Evolutionary conservation across 768 basidiomycete species (phyloP).

Genomic region (Calocybe indica): DNA sequence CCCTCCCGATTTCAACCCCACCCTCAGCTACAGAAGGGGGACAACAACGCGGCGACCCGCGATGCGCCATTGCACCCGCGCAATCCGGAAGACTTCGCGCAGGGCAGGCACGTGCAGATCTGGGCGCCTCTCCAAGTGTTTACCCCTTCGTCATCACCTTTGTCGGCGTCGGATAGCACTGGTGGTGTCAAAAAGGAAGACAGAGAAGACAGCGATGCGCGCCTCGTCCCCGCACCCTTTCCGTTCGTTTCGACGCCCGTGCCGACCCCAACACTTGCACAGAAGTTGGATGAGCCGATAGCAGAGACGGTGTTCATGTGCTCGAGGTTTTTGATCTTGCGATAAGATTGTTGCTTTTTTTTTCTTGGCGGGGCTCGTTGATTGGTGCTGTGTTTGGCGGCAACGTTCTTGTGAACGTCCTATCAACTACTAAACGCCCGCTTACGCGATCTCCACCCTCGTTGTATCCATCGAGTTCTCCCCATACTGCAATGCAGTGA

Average conservation of each 20-base stretch:
- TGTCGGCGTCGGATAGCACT: conserved; percentile 1
- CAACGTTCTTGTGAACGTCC: no score
- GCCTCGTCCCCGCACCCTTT: conserved; percentile 4
- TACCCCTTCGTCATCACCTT: conserved; percentile 12
- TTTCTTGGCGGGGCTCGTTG: no score
- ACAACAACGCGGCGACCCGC: no score
- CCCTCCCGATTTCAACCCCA: no score
- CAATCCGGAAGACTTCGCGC: conserved; percentile 29
- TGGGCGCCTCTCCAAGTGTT: conserved; percentile 50
- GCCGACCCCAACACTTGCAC: conserved; percentile 15
- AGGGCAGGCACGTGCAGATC: conserved; percentile 33
- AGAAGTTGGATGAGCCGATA: conserved; percentile 12
- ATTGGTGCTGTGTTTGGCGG: no score
- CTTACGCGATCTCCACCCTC: no score
- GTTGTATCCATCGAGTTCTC: no score
- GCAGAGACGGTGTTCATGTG: conserved; percentile 21
- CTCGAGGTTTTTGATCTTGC: conserved; percentile 22
- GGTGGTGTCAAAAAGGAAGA: background rate
- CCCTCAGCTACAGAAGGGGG: no score
- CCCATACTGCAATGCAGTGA: no score
- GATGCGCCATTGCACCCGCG: conserved; percentile 14
- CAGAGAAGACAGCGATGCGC: background rate
- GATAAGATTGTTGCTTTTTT: conserved; percentile 1
- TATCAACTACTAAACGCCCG: no score
- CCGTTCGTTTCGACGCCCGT: conserved; percentile 17